Percentiles rank a stretch among this genome's conserved stretches.
Evolutionary conservation across 2,329 filamentous ascomycete genomes (phyloP).

Genomic region (Fusarium kyushuense): DNA sequence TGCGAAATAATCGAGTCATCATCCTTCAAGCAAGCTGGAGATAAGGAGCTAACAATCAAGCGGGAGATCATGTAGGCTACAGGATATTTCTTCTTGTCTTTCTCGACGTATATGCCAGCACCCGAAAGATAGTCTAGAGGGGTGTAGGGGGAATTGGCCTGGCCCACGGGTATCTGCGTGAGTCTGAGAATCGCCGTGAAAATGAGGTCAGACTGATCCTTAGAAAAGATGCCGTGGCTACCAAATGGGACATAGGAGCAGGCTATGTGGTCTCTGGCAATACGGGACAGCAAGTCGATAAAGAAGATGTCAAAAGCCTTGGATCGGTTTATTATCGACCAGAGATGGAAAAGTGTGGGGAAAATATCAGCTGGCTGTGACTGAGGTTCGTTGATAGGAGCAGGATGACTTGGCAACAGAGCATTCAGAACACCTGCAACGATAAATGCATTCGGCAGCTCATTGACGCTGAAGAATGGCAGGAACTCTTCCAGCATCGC

Average conservation of each 20-base stretch:
- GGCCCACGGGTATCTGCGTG: constrained; percentile 95
- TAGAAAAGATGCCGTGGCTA: constrained; percentile 90
- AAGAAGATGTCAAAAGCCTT: constrained; percentile 88
- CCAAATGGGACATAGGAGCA: constrained; percentile 82
- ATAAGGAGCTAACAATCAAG: constrained; percentile 93
- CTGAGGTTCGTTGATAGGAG: constrained; percentile 76
- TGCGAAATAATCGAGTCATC: constrained; percentile 84
- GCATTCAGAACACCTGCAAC: constrained; percentile 90
- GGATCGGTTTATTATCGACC: constrained; percentile 92
- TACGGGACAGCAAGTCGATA: constrained; percentile 87
- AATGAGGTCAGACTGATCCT: constrained; percentile 90
- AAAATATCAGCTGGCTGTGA: constrained; percentile 90
- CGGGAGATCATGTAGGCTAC: constrained; percentile 91
- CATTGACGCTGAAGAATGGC: constrained; percentile 92
- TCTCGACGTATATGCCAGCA: constrained; percentile 86
- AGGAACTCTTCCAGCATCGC: constrained; percentile 84
- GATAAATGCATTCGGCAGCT: constrained; percentile 91
- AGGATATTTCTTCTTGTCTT: constrained; percentile 93
- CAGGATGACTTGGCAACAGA: constrained; percentile 85
- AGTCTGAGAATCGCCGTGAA: constrained; percentile 91
- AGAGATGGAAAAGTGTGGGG: constrained; percentile 95
- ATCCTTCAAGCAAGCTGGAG: constrained; percentile 82
- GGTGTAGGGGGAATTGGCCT: constrained; percentile 93
- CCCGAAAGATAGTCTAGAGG: constrained; percentile 86
- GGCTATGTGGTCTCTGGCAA: constrained; percentile 85